Evolutionary conservation across 2,329 filamentous ascomycete species (phyloP).

Genomic region (Trichoderma sp.): DNA sequence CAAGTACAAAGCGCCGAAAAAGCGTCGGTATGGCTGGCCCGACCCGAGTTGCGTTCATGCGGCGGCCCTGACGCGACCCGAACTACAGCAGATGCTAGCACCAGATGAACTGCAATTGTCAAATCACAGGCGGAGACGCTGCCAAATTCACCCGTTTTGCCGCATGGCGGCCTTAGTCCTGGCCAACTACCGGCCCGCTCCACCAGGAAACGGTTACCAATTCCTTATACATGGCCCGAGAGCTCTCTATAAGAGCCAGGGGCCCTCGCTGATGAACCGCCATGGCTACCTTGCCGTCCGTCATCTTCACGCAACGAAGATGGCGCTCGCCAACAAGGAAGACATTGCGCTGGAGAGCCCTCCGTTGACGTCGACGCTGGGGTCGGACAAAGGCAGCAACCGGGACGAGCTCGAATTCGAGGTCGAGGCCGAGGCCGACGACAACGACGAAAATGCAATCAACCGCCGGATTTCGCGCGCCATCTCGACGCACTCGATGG

Average conservation of each 20-base stretch:
- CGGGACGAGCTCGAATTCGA: not conserved
- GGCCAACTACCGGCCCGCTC: slow-evolving; percentile 11
- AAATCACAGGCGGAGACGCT: not conserved
- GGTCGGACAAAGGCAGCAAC: not conserved
- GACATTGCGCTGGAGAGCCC: not conserved
- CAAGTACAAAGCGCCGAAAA: not conserved
- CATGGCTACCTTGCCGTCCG: slow-evolving; percentile 1
- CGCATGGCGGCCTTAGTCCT: not conserved
- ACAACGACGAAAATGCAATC: slow-evolving; percentile 8
- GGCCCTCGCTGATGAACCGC: slow-evolving; percentile 3
- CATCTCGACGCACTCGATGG: slow-evolving; percentile 9
- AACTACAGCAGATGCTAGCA: not conserved
- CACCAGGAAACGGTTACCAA: slow-evolving; percentile 6
- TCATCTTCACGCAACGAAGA: slow-evolving; percentile 6
- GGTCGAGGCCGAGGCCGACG: not conserved
- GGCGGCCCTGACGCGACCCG: not conserved
- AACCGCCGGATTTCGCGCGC: not conserved
- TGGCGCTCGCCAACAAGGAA: not conserved
- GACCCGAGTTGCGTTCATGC: not conserved
- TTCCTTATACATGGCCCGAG: slow-evolving; percentile 14
- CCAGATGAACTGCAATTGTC: not conserved
- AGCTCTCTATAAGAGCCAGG: slow-evolving; percentile 13
- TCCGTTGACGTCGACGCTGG: not conserved
- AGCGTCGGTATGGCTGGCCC: not conserved
- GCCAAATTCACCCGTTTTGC: not conserved